Percentiles rank a stretch among this genome's conserved stretches.
Conservation (phyloP, 495 filamentous ascomycete genomes). For the Podospora bellae-mahoneyi region DNA sequence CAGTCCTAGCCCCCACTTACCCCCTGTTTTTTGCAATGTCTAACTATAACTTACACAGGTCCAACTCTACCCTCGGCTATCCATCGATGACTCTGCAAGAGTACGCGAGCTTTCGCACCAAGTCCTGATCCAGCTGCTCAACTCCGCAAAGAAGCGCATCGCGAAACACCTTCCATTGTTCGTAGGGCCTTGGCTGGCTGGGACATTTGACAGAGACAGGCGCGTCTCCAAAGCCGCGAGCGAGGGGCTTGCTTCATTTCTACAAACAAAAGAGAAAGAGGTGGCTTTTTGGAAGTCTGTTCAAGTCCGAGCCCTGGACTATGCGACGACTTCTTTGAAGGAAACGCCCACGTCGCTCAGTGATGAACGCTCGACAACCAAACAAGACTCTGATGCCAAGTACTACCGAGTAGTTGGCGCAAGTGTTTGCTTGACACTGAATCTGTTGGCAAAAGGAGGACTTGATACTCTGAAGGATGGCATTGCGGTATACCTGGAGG, state of each 20-base stretch:
- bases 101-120: constrained; percentile 80
- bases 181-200: constrained; percentile 82
- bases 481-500: constrained; percentile 55
- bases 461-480: constrained; percentile 46
- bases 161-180: constrained; percentile 71
- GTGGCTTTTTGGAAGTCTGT: constrained; percentile 71
- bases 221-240: constrained; percentile 66
- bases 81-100: constrained; percentile 81
- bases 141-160: constrained; percentile 71
- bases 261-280: constrained; percentile 75
- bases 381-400: constrained; percentile 81
- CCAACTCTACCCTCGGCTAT: constrained; percentile 78
- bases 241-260: constrained; percentile 68
- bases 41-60: constrained; percentile 50
- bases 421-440: constrained; percentile 54
- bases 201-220: constrained; percentile 80
- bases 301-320: constrained; percentile 71
- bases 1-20: constrained; percentile 33
- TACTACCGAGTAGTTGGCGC: constrained; percentile 75
- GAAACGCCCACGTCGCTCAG: constrained; percentile 80
- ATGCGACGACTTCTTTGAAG: constrained; percentile 70
- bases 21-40: not conserved
- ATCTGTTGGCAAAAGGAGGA: constrained; percentile 53
- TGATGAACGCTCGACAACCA: constrained; percentile 76
- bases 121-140: constrained; percentile 68